A percentile compares a stretch with the other conserved stretches of the same genome.
Conservation (phyloP, 495 filamentous ascomycete species). For the Penicillium parvum region DNA sequence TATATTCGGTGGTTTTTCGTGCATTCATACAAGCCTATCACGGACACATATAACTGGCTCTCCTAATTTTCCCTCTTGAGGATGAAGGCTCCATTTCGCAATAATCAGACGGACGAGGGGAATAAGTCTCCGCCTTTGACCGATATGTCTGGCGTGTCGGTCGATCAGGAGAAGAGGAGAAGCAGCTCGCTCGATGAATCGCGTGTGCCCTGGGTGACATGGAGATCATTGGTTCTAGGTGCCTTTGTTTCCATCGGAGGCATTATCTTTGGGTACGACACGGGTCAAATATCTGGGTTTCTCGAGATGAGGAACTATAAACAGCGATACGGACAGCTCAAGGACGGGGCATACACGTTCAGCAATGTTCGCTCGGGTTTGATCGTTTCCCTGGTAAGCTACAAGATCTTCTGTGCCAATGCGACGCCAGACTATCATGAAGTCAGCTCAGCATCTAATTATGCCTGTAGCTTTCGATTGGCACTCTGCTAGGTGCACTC, state of each 20-base stretch:
- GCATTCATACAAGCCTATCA: neutral
- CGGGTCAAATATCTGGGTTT: slow-evolving; percentile 54
- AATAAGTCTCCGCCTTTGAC: slow-evolving; percentile 11
- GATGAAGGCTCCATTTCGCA: slow-evolving; percentile 14
- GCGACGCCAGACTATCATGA: too few species aligned
- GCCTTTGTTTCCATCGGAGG: slow-evolving; percentile 61
- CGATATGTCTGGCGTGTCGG: slow-evolving; percentile 5
- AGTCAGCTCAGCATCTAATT: neutral
- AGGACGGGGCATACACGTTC: slow-evolving; percentile 35
- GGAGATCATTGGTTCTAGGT: slow-evolving; percentile 43
- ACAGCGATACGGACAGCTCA: slow-evolving; percentile 36
- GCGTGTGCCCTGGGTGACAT: slow-evolving; percentile 38
- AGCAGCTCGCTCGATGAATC: slow-evolving; percentile 24
- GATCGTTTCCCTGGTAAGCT: slow-evolving; percentile 45
- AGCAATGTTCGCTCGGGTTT: slow-evolving; percentile 48
- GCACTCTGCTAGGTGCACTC: slow-evolving; percentile 62
- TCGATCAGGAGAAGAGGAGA: slow-evolving; percentile 11
- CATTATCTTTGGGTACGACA: slow-evolving; percentile 53
- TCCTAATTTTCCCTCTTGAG: too few species aligned
- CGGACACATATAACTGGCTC: too few species aligned
- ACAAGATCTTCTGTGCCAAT: neutral
- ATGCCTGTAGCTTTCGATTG: slow-evolving; percentile 49
- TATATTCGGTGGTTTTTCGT: neutral
- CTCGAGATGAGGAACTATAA: slow-evolving; percentile 55
- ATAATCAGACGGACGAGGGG: neutral